Percentiles rank a stretch among this genome's conserved stretches.
These are phyloP conservation scores for Tolypocladium ophioglossoides DNA, from an alignment of 2,329 filamentous ascomycete genomes.

Conservation along the genomic window DNA sequence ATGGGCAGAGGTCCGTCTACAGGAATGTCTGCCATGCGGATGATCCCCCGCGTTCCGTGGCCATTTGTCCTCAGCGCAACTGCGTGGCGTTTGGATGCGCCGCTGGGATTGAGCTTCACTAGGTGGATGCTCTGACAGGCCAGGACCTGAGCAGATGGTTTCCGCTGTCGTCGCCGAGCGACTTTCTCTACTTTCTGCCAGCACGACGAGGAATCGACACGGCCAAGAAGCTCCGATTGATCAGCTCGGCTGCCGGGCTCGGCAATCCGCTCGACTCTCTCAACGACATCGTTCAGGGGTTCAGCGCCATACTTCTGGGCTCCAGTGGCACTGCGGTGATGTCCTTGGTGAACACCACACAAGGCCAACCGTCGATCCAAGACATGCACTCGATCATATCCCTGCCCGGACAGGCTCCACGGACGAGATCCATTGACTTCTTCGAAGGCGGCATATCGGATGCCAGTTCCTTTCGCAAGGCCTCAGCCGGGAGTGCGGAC, in stretches of 20 bases:
- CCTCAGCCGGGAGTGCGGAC: slow-evolving; percentile 37
- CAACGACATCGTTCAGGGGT: slow-evolving; percentile 9
- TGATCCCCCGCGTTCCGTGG: slow-evolving; percentile 53
- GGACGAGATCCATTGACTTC: not conserved
- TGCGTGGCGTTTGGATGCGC: slow-evolving; percentile 57
- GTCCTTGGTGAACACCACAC: slow-evolving; percentile 1
- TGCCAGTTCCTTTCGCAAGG: slow-evolving; percentile 9
- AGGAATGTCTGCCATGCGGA: slow-evolving; percentile 47
- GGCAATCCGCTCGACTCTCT: slow-evolving; percentile 11
- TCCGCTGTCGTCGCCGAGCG: slow-evolving; percentile 40
- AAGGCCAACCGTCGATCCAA: not conserved
- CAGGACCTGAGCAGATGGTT: slow-evolving; percentile 45
- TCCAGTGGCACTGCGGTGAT: slow-evolving; percentile 10
- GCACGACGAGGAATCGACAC: slow-evolving; percentile 36
- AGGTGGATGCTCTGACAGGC: slow-evolving; percentile 33
- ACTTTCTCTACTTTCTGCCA: slow-evolving; percentile 50
- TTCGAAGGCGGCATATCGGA: not conserved
- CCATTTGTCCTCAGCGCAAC: slow-evolving; percentile 52
- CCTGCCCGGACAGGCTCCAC: not conserved
- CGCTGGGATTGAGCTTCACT: slow-evolving; percentile 53
- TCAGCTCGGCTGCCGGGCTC: slow-evolving; percentile 44
- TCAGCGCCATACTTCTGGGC: slow-evolving; percentile 11
- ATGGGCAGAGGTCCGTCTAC: slow-evolving; percentile 18
- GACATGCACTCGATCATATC: not conserved
- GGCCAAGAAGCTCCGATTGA: slow-evolving; percentile 47